Percentiles rank a stretch among this genome's conserved stretches.
phyloP scores from a whole-genome alignment of 257 asterid species.

The Galeopsis tetrahit region DNA sequence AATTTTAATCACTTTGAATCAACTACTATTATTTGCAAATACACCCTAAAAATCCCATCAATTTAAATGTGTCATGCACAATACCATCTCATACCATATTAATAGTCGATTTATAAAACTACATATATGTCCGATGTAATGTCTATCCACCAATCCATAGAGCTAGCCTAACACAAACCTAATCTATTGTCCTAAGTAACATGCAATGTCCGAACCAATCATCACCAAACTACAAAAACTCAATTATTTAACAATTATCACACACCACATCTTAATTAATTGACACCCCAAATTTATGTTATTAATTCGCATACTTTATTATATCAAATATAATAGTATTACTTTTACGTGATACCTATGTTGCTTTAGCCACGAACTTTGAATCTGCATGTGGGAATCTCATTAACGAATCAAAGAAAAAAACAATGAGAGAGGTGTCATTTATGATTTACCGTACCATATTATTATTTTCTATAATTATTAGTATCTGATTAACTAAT shows the following conservation, averaged over 20 bases:
- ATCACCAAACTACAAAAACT: conserved; percentile 25
- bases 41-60: too few relatives aligned
- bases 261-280: not conserved
- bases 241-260: not conserved
- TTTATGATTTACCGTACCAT: too few relatives aligned
- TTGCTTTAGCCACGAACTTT: not conserved
- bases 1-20: too few relatives aligned
- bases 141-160: not conserved
- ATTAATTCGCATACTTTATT: not conserved
- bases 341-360: not conserved
- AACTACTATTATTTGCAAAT: too few relatives aligned
- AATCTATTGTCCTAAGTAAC: conserved; percentile 32
- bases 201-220: conserved; percentile 26
- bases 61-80: too few relatives aligned
- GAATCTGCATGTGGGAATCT: not conserved
- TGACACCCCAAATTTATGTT: not conserved
- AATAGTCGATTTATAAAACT: too few relatives aligned
- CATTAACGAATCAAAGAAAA: not conserved
- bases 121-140: not conserved
- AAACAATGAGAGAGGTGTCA: not conserved
- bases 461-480: too few relatives aligned
- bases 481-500: too few relatives aligned
- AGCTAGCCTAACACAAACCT: conserved; percentile 29
- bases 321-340: not conserved
- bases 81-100: too few relatives aligned